phyloP scores from a whole-genome alignment of 441 rosid species.

The Dalechampia spathulata region DNA sequence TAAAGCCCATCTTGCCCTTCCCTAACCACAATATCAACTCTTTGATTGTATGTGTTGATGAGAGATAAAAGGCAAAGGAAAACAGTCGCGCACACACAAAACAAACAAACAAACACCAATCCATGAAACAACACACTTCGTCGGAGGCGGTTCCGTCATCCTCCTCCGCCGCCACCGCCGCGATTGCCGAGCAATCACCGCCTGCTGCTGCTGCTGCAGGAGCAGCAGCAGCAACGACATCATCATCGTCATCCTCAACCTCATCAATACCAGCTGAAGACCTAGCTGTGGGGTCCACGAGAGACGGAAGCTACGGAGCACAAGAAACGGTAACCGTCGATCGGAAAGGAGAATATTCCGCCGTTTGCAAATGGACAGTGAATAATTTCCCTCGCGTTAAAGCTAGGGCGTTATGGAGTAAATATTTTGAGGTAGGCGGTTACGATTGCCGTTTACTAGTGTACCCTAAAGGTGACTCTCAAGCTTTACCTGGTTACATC shows the following conservation, averaged over 20 bases:
- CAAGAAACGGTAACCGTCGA: conserved; percentile 75
- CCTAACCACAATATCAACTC: conserved; percentile 10
- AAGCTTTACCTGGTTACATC: conserved; percentile 93
- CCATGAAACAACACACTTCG: conserved; percentile 11
- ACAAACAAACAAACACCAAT: conserved; percentile 3
- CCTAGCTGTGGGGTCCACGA: conserved; percentile 33
- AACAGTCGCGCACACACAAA: background rate
- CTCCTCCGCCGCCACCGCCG: conserved; percentile 27
- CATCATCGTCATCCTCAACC: conserved; percentile 33
- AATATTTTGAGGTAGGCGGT: conserved; percentile 99
- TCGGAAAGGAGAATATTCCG: conserved; percentile 80
- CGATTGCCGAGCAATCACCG: conserved; percentile 1
- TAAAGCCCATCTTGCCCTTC: conserved; percentile 22
- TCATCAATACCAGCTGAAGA: conserved; percentile 38
- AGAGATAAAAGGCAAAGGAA: conserved; percentile 1
- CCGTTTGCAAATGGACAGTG: conserved; percentile 93
- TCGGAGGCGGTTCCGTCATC: conserved; percentile 26
- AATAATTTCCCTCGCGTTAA: conserved; percentile 69
- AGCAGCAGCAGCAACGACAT: conserved; percentile 18
- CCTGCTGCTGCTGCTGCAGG: conserved; percentile 2
- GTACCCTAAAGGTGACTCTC: conserved; percentile 97
- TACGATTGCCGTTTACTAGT: conserved; percentile 92
- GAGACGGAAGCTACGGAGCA: conserved; percentile 76
- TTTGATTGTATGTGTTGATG: conserved; percentile 11
- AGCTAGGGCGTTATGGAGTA: conserved; percentile 93